Conservation (phyloP, 805 yeast species). For the Candida koratica region DNA sequence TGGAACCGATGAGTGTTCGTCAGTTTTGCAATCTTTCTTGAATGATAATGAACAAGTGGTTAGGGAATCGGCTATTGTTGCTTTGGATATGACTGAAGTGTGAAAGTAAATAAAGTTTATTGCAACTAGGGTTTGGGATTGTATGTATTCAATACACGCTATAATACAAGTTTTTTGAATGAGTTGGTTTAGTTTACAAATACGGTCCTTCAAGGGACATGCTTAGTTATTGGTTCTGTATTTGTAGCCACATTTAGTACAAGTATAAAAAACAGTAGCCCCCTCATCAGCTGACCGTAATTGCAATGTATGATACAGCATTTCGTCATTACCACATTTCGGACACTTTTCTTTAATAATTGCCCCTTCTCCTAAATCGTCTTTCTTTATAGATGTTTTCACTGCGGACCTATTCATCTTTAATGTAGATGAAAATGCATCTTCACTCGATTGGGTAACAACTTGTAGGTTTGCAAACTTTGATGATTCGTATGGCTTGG, state of each 20-base stretch:
- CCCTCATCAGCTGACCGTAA: constrained; percentile 99
- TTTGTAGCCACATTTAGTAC: constrained; percentile 87
- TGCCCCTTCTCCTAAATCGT: constrained; percentile 91
- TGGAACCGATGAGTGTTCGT: constrained; percentile 93
- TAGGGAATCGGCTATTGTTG: constrained; percentile 94
- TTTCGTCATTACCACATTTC: constrained; percentile 96
- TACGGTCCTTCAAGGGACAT: too few relatives aligned
- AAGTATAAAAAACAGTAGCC: constrained; percentile 97
- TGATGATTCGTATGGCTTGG: constrained; percentile 39
- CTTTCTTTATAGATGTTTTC: constrained; percentile 71
- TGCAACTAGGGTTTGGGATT: constrained; percentile 2
- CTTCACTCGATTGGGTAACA: constrained; percentile 80
- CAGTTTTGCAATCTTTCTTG: constrained; percentile 75
- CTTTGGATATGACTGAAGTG: constrained; percentile 96
- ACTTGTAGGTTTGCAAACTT: constrained; percentile 78
- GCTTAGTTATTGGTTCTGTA: constrained; percentile 84
- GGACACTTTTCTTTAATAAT: constrained; percentile 97
- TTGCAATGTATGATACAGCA: constrained; percentile 96
- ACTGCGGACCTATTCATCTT: constrained; percentile 83
- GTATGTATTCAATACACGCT: constrained; percentile 8
- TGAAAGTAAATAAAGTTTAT: constrained; percentile 45
- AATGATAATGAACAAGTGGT: constrained; percentile 85
- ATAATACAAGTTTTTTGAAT: constrained; percentile 5
- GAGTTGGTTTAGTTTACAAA: too few relatives aligned
- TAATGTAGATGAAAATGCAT: constrained; percentile 88